phyloP scores from a whole-genome alignment of 495 filamentous ascomycete genomes.

The Tetracladium marchalianum region DNA sequence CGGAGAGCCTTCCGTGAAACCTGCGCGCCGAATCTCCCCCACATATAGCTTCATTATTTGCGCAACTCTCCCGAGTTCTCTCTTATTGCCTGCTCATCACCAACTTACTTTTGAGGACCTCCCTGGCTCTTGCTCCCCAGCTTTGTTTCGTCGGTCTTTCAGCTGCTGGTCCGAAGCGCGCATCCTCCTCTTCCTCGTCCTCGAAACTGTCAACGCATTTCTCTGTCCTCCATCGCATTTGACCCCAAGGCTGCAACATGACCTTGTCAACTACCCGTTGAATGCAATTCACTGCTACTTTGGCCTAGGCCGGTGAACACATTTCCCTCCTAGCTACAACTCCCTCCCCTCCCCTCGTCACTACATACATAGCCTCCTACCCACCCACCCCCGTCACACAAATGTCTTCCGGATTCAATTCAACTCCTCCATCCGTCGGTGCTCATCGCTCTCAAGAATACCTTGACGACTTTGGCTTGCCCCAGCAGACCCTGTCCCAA shows the following conservation, averaged over 20 bases:
- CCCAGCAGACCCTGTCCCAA: background rate
- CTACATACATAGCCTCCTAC: conserved; percentile 18
- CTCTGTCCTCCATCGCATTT: too few relatives aligned
- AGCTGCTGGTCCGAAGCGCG: too few relatives aligned
- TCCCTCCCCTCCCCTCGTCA: background rate
- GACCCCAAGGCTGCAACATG: conserved; percentile 18
- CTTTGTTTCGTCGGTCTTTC: too few relatives aligned
- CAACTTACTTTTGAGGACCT: too few relatives aligned
- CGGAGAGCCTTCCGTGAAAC: too few relatives aligned
- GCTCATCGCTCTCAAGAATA: conserved; percentile 9
- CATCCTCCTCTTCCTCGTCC: too few relatives aligned
- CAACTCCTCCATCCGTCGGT: conserved; percentile 13
- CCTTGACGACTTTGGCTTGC: conserved; percentile 9
- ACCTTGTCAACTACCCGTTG: conserved; percentile 12
- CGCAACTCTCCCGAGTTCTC: too few relatives aligned
- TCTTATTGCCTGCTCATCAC: too few relatives aligned
- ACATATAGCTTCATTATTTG: too few relatives aligned
- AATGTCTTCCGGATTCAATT: conserved; percentile 18
- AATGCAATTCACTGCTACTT: conserved; percentile 5
- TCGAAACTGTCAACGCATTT: too few relatives aligned
- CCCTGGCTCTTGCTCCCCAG: too few relatives aligned
- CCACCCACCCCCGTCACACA: conserved; percentile 8
- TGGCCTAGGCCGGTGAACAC: conserved; percentile 2
- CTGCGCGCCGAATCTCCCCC: too few relatives aligned
- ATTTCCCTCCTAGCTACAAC: conserved; percentile 3